Evolutionary conservation across 176 grass and related monocot genomes (phyloP).

Genomic region (Guadua angustifolia): DNA sequence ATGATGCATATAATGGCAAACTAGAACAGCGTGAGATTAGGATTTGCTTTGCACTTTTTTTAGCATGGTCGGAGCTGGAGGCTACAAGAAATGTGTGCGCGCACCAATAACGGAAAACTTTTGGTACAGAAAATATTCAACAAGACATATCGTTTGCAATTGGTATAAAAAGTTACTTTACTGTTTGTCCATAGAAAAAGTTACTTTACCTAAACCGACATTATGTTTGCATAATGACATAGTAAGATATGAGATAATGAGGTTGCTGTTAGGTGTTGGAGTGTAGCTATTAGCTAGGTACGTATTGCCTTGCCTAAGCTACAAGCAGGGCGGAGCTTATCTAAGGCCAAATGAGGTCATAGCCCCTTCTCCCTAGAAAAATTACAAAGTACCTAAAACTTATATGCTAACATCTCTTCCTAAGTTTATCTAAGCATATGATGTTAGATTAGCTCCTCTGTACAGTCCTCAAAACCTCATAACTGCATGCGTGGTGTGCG

Average conservation of each 20-base stretch:
- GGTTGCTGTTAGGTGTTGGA: neutral
- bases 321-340: no score
- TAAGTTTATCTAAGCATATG: no score
- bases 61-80: neutral
- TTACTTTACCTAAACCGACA: neutral
- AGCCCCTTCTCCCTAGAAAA: no score
- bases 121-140: neutral
- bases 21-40: neutral
- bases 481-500: no score
- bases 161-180: neutral
- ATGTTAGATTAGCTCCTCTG: no score
- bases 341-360: no score
- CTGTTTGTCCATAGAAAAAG: neutral
- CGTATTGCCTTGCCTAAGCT: no score
- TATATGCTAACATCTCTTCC: no score
- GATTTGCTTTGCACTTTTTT: neutral
- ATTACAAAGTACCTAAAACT: no score
- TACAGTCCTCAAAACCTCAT: no score
- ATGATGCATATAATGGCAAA: neutral
- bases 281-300: no score
- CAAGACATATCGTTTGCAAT: neutral
- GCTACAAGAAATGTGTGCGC: neutral
- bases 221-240: neutral
- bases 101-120: neutral
- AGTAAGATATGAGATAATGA: neutral